phyloP scores from a whole-genome alignment of 2,329 filamentous ascomycete genomes.

The Xylaria sp. region DNA sequence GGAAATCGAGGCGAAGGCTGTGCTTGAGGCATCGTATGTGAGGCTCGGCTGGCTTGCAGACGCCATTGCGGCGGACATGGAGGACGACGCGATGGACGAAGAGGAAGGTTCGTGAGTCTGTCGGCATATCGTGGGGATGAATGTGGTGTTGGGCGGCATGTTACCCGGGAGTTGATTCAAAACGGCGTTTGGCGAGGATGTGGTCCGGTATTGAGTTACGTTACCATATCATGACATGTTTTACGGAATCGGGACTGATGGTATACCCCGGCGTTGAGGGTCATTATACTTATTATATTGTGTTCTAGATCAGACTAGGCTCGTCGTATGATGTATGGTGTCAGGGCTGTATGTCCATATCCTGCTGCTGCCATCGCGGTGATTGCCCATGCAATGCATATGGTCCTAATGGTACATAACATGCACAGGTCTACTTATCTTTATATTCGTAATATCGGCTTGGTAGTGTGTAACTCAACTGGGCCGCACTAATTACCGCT shows the following conservation, averaged over 20 bases:
- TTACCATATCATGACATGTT: background rate
- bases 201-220: background rate
- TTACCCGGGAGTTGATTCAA: background rate
- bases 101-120: conserved; percentile 33
- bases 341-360: background rate
- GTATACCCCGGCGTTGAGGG: conserved; percentile 26
- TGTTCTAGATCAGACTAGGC: background rate
- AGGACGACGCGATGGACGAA: conserved; percentile 36
- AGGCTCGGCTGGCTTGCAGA: conserved; percentile 55
- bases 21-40: conserved; percentile 57
- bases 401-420: conserved; percentile 23
- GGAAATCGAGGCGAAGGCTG: conserved; percentile 56
- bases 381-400: background rate
- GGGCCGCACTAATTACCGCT: conserved; percentile 13
- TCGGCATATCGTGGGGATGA: conserved; percentile 35
- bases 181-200: conserved; percentile 6
- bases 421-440: conserved; percentile 33
- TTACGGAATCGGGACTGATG: background rate
- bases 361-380: background rate
- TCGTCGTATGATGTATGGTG: background rate
- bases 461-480: background rate
- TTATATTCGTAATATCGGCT: background rate
- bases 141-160: background rate
- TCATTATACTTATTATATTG: background rate
- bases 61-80: conserved; percentile 44